These are phyloP conservation scores for Linanthus parryae DNA, from an alignment of 148 eudicot species.

Conservation along the genomic window DNA sequence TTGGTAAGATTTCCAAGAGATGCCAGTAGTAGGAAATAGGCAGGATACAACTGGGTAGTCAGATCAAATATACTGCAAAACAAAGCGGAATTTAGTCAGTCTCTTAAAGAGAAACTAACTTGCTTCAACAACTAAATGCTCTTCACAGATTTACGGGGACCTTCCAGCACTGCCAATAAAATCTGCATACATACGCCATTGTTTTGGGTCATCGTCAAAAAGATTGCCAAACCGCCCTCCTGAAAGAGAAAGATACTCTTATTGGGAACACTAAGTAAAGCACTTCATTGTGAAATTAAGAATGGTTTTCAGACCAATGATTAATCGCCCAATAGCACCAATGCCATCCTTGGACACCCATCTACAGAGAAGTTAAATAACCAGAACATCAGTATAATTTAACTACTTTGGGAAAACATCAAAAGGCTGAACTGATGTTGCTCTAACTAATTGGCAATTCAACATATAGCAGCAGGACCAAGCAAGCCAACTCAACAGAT, in stretches of 20 bases:
- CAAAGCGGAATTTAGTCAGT: not conserved
- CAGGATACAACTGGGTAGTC: conserved; percentile 70
- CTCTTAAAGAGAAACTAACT: conserved; percentile 1
- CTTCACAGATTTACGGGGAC: conserved; percentile 20
- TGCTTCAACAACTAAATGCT: not conserved
- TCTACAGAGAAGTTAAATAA: conserved; percentile 31
- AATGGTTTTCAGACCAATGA: conserved; percentile 68
- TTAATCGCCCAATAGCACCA: conserved; percentile 94
- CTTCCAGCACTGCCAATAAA: conserved; percentile 99
- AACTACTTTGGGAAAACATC: not conserved
- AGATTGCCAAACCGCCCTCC: conserved; percentile 92
- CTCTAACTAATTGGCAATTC: not conserved
- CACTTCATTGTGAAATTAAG: too few relatives aligned
- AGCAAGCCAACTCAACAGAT: not conserved
- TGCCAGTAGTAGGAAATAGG: conserved; percentile 83
- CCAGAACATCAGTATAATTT: not conserved
- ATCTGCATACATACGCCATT: conserved; percentile 99
- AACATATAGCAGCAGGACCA: not conserved
- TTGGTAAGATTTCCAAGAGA: conserved; percentile 96
- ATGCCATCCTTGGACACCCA: conserved; percentile 99
- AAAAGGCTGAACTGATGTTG: not conserved
- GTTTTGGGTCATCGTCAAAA: conserved; percentile 95
- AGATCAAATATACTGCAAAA: conserved; percentile 90
- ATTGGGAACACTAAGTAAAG: too few relatives aligned
- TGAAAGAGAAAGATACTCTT: conserved; percentile 30